phyloP scores from a whole-genome alignment of 768 basidiomycete species.

The Kwoniella sp. region DNA sequence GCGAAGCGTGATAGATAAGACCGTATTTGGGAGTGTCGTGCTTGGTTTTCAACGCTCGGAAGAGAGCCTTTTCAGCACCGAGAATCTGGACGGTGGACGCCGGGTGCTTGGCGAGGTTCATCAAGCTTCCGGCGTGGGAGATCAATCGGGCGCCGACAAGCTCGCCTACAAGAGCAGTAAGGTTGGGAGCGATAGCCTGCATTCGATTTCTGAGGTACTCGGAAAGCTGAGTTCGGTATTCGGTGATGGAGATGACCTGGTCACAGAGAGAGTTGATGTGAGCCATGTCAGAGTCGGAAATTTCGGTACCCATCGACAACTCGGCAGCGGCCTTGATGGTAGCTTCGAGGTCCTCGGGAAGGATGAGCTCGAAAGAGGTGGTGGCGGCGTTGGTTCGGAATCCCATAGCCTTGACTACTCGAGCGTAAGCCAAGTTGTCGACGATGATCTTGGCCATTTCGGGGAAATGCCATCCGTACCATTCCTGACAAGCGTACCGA shows the following conservation, averaged over 20 bases:
- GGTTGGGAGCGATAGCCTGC: conserved; percentile 95
- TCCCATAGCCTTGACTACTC: conserved; percentile 88
- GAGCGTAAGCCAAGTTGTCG: conserved; percentile 96
- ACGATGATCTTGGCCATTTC: conserved; percentile 98
- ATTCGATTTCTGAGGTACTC: conserved; percentile 98
- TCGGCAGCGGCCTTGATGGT: conserved; percentile 93
- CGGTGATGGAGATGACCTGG: conserved; percentile 94
- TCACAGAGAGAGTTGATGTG: conserved; percentile 97
- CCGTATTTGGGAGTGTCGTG: conserved; percentile 79
- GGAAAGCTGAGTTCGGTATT: conserved; percentile 89
- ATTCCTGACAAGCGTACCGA: conserved; percentile 71
- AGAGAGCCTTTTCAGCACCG: conserved; percentile 60
- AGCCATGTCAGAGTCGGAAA: conserved; percentile 92
- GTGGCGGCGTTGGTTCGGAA: conserved; percentile 90
- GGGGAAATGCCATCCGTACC: conserved; percentile 99
- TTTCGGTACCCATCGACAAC: conserved; percentile 99
- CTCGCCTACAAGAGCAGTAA: conserved; percentile 80
- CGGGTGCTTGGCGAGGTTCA: conserved; percentile 60
- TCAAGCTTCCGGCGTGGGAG: conserved; percentile 60
- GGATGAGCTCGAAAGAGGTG: conserved; percentile 82
- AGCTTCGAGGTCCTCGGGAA: conserved; percentile 96
- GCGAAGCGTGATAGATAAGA: conserved; percentile 96
- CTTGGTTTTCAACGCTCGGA: conserved; percentile 61
- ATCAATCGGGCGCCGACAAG: conserved; percentile 75
- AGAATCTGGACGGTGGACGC: conserved; percentile 61